phyloP scores from a whole-genome alignment of 768 basidiomycete genomes.

The Lactifluus piperatus region DNA sequence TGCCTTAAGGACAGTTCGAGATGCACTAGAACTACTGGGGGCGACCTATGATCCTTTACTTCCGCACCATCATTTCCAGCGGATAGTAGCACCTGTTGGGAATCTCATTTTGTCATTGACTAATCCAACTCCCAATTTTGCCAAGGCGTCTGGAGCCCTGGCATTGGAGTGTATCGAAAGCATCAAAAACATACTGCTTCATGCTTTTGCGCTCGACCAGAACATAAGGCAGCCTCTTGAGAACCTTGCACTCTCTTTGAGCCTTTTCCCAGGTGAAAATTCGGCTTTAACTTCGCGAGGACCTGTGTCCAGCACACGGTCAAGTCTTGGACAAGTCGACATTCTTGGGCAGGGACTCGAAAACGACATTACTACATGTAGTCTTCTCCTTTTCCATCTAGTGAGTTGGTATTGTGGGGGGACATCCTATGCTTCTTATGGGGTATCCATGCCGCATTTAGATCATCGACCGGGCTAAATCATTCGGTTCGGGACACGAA shows the following conservation, averaged over 20 bases:
- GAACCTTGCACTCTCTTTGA: slow-evolving; percentile 18
- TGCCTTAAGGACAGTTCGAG: slow-evolving; percentile 41
- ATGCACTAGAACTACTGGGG: slow-evolving; percentile 14
- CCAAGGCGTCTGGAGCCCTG: slow-evolving; percentile 7
- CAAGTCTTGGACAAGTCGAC: slow-evolving; percentile 19
- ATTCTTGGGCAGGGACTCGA: slow-evolving; percentile 18
- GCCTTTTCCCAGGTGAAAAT: slow-evolving; percentile 16
- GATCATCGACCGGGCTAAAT: slow-evolving; percentile 15
- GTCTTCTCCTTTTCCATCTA: slow-evolving; percentile 18
- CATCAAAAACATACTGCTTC: slow-evolving; percentile 16
- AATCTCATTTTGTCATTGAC: slow-evolving; percentile 11
- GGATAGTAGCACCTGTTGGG: slow-evolving; percentile 11
- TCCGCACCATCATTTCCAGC: slow-evolving; percentile 11
- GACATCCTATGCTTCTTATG: not conserved
- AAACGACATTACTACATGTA: slow-evolving; percentile 13
- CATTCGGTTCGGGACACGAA: slow-evolving; percentile 16
- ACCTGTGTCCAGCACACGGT: slow-evolving; percentile 3
- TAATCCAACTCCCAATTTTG: slow-evolving; percentile 10
- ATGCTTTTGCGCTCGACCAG: slow-evolving; percentile 12
- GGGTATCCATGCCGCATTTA: not conserved
- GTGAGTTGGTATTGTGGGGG: slow-evolving; percentile 1
- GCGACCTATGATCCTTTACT: slow-evolving; percentile 16
- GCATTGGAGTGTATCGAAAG: slow-evolving; percentile 18
- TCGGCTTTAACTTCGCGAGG: slow-evolving; percentile 9
- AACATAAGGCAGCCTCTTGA: slow-evolving; percentile 14